These are phyloP conservation scores for Thalassiosira pacifica DNA, from an alignment of 352 stramenopile genomes.

Conservation along the genomic window DNA sequence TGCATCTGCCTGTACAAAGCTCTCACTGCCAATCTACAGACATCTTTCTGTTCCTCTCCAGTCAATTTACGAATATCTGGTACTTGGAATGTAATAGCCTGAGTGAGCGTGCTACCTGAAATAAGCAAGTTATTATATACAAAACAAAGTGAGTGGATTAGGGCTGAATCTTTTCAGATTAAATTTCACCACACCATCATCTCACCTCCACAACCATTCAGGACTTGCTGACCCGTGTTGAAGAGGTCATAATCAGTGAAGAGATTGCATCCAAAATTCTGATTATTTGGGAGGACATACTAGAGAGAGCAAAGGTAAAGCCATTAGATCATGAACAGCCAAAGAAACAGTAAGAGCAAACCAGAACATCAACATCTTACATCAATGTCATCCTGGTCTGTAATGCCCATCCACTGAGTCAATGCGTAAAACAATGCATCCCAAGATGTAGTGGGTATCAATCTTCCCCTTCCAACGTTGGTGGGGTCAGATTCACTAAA, in stretches of 20 bases:
- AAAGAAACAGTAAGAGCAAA: not conserved
- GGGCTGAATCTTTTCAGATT: not conserved
- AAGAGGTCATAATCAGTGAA: slow-evolving; percentile 48
- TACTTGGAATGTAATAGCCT: slow-evolving; percentile 50
- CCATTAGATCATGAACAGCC: not conserved
- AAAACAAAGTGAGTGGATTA: not conserved
- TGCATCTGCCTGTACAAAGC: slow-evolving; percentile 35
- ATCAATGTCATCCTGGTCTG: slow-evolving; percentile 3
- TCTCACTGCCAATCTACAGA: slow-evolving; percentile 57
- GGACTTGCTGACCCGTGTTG: slow-evolving; percentile 4
- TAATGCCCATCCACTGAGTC: slow-evolving; percentile 60
- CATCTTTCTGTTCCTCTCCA: slow-evolving; percentile 60
- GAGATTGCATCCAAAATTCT: slow-evolving; percentile 47
- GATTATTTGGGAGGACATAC: slow-evolving; percentile 39
- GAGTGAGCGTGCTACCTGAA: slow-evolving; percentile 10
- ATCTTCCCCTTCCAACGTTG: slow-evolving; percentile 62
- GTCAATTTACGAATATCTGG: slow-evolving; percentile 50
- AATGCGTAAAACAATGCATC: slow-evolving; percentile 64
- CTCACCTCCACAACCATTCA: slow-evolving; percentile 38
- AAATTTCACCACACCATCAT: slow-evolving; percentile 20
- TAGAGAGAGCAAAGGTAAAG: not conserved
- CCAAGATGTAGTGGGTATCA: slow-evolving; percentile 73
- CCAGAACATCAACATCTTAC: not conserved
- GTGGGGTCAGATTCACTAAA: slow-evolving; percentile 51
- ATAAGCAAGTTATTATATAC: not conserved